These are phyloP conservation scores for Ustilago lituana DNA, from an alignment of 1,284 basidiomycete genomes.

Conservation along the genomic window DNA sequence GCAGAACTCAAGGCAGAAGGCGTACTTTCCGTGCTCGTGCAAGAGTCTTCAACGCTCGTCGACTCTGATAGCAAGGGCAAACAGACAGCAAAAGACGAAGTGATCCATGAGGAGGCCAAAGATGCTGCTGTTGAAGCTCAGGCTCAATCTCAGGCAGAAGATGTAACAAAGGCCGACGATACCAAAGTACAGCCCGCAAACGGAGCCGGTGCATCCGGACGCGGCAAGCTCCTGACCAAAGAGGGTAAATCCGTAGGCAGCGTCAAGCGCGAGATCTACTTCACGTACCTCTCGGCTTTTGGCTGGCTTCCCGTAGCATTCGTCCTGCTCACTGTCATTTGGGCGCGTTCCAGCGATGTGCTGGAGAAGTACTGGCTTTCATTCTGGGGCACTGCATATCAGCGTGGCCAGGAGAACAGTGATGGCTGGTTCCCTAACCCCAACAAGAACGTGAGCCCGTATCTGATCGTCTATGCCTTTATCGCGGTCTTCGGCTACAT, in stretches of 20 bases:
- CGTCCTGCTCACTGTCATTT: conserved; percentile 23
- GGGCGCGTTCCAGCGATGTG: conserved; percentile 24
- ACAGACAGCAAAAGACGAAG: conserved; percentile 30
- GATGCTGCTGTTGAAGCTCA: conserved; percentile 29
- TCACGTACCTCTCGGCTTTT: conserved; percentile 75
- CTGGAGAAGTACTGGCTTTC: conserved; percentile 44
- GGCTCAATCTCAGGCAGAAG: conserved; percentile 18
- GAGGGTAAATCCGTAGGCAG: conserved; percentile 78
- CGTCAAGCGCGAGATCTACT: conserved; percentile 82
- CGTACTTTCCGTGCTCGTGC: conserved; percentile 34
- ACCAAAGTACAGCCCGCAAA: conserved; percentile 3
- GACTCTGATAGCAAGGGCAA: conserved; percentile 53
- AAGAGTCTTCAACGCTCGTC: conserved; percentile 39
- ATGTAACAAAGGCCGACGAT: neutral
- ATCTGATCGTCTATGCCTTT: conserved; percentile 14
- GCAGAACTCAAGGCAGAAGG: conserved; percentile 71
- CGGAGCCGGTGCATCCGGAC: conserved; percentile 12
- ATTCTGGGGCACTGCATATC: conserved; percentile 35
- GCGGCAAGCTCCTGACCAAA: conserved; percentile 74
- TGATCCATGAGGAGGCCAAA: conserved; percentile 34
- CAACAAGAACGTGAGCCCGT: conserved; percentile 18
- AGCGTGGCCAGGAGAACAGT: neutral
- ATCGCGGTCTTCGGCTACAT: conserved; percentile 6
- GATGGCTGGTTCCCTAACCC: conserved; percentile 10
- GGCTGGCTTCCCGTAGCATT: conserved; percentile 30